Conservation (phyloP, 1,139 yeast genomes). For the Komagataea norvegica region DNA sequence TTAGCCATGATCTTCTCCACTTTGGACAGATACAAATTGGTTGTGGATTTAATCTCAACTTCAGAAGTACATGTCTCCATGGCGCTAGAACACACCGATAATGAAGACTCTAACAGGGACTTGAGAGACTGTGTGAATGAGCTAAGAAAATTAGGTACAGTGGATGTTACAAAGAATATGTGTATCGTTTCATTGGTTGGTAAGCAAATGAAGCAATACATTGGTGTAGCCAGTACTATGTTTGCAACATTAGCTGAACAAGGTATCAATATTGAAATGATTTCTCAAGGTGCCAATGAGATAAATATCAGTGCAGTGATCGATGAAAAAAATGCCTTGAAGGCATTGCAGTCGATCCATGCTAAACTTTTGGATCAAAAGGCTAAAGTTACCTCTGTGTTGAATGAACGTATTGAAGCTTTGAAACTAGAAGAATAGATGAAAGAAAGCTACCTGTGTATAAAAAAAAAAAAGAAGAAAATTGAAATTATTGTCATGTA, state of each 20-base stretch:
- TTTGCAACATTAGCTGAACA: slow-evolving; percentile 92
- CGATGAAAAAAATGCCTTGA: slow-evolving; percentile 72
- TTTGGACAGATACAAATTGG: slow-evolving; percentile 76
- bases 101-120: slow-evolving; percentile 44
- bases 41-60: slow-evolving; percentile 92
- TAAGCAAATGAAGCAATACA: slow-evolving; percentile 92
- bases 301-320: slow-evolving; percentile 95
- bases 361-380: slow-evolving; percentile 55
- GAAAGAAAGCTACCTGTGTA: background rate
- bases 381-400: slow-evolving; percentile 14
- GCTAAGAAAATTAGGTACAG: slow-evolving; percentile 75
- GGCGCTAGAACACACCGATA: slow-evolving; percentile 85
- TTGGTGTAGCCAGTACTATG: slow-evolving; percentile 98
- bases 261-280: slow-evolving; percentile 92
- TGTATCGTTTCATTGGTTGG: slow-evolving; percentile 93
- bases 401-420: slow-evolving; percentile 32
- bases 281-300: slow-evolving; percentile 96
- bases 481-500: no score
- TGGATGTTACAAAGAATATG: slow-evolving; percentile 82
- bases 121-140: slow-evolving; percentile 71
- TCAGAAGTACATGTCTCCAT: slow-evolving; percentile 97
- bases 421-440: slow-evolving; percentile 26
- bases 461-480: no score
- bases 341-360: slow-evolving; percentile 84
- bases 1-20: slow-evolving; percentile 86